Conservation (phyloP, 148 eudicot species). For the Camellia japonica region DNA sequence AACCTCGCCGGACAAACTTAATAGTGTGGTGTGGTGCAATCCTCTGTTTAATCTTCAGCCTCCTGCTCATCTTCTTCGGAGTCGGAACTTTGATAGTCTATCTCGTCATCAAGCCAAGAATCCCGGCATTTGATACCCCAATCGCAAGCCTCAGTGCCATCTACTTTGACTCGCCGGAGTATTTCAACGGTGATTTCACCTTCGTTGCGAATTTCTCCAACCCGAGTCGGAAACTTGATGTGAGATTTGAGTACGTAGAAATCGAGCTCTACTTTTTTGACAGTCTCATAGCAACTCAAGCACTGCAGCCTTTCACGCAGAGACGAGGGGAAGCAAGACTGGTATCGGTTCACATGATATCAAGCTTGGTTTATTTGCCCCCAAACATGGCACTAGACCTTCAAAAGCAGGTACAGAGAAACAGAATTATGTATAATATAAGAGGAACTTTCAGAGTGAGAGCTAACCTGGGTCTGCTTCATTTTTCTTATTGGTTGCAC, state of each 20-base stretch:
- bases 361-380: constrained; percentile 81
- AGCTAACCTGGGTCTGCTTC: constrained; percentile 47
- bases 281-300: constrained; percentile 54
- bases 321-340: constrained; percentile 40
- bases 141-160: constrained; percentile 58
- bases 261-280: constrained; percentile 57
- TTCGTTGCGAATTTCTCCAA: constrained; percentile 65
- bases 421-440: constrained; percentile 52
- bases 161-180: constrained; percentile 63
- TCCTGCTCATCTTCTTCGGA: constrained; percentile 65
- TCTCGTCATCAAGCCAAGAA: constrained; percentile 52
- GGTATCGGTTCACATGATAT: constrained; percentile 55
- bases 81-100: constrained; percentile 53
- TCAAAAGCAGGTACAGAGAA: constrained; percentile 59
- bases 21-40: constrained; percentile 67
- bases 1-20: constrained; percentile 61
- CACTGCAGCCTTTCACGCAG: constrained; percentile 50
- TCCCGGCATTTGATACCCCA: constrained; percentile 61
- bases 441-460: constrained; percentile 63
- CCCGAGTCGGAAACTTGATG: constrained; percentile 57
- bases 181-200: constrained; percentile 65
- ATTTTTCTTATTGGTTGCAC: constrained; percentile 65
- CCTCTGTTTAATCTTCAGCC: constrained; percentile 56
- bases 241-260: constrained; percentile 53
- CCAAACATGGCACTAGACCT: constrained; percentile 57